Base-by-base conservation (phyloP, 2,329 filamentous ascomycete genomes). In the Penicillium griseofulvum region DNA sequence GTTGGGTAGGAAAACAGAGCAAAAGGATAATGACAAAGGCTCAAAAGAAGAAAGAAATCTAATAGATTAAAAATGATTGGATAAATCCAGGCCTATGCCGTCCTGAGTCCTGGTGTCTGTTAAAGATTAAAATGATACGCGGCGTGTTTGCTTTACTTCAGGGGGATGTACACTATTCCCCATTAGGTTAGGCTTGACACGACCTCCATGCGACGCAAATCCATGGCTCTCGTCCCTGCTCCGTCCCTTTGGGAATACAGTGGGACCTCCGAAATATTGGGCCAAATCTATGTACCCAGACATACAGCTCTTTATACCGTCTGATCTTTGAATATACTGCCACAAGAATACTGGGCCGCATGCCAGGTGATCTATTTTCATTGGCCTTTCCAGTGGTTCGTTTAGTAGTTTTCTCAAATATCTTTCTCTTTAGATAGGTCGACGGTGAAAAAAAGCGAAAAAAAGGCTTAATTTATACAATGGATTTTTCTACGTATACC, bases 91-190 rank as follows among this genome's bases (percentile, higher is more conserved):
- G 36, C 44, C 29, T 42, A 7, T 49, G 24, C 28, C 49, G 42
- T 54, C 41, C 45, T 46, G 33, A 41, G 14, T 46, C 29, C 5
- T 44, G 29, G 29, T 31, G 33, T 51, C 28, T 34, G 47, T 55
- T 52, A 33, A 55, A 39, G 41, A 57, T 54, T 42, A 52, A 56
- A 58, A 58, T 58, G 52, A 58, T 56, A 62, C 62, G 61, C 63
- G 57, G 55, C 61, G 59, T 61, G 62, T 59, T 57, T 44, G 55
- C 58, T 60, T 47, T 62, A 65, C 58, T 65, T 65, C 60, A 65
- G 63, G 62, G 62, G 62, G 62, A 65, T 63, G 48, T 33, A 43
- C 44, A 36, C 62, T 50, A 58, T 49, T 26, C 60, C 57, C 1
- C 2, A 65, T 60, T 7, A 0, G 56, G 60, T 36, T 52, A 55